These are phyloP conservation scores for Russula abietina DNA, from an alignment of 768 basidiomycete species.

Conservation along the genomic window DNA sequence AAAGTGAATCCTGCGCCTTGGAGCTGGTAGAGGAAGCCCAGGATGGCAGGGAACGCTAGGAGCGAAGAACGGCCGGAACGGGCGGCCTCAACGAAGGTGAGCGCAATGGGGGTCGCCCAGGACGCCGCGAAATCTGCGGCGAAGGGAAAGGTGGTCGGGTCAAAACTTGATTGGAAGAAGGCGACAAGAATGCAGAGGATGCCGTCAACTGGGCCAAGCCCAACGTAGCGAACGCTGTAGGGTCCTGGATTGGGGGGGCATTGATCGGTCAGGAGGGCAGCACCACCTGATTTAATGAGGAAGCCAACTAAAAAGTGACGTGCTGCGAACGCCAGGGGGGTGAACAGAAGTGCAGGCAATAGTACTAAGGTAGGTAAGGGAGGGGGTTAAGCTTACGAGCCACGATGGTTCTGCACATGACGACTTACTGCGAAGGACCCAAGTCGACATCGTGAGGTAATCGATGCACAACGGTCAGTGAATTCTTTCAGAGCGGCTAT, in stretches of 20 bases:
- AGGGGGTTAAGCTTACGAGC: not conserved
- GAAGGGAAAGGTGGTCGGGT: slow-evolving; percentile 9
- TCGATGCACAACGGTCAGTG: not conserved
- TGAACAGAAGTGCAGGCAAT: slow-evolving; percentile 18
- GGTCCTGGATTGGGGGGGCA: slow-evolving; percentile 21
- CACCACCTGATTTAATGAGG: slow-evolving; percentile 19
- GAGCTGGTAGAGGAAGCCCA: slow-evolving; percentile 17
- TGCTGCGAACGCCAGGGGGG: slow-evolving; percentile 9
- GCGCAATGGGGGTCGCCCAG: slow-evolving; percentile 4
- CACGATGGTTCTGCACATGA: not conserved
- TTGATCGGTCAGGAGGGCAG: not conserved
- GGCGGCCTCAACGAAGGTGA: slow-evolving; percentile 23
- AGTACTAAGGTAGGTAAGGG: not conserved
- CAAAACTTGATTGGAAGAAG: slow-evolving; percentile 18
- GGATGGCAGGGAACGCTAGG: slow-evolving; percentile 7
- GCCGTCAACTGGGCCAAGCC: slow-evolving; percentile 1
- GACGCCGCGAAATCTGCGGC: slow-evolving; percentile 13
- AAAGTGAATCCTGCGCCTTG: slow-evolving; percentile 13
- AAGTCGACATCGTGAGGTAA: slow-evolving; percentile 1
- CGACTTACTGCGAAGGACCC: slow-evolving; percentile 8
- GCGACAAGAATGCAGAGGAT: slow-evolving; percentile 20
- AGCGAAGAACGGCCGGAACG: slow-evolving; percentile 9
- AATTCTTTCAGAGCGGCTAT: not conserved
- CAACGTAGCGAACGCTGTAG: slow-evolving; percentile 17
- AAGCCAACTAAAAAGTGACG: slow-evolving; percentile 16